phyloP scores from a whole-genome alignment of 2,329 filamentous ascomycete species.

The Hypoxylon sp. region DNA sequence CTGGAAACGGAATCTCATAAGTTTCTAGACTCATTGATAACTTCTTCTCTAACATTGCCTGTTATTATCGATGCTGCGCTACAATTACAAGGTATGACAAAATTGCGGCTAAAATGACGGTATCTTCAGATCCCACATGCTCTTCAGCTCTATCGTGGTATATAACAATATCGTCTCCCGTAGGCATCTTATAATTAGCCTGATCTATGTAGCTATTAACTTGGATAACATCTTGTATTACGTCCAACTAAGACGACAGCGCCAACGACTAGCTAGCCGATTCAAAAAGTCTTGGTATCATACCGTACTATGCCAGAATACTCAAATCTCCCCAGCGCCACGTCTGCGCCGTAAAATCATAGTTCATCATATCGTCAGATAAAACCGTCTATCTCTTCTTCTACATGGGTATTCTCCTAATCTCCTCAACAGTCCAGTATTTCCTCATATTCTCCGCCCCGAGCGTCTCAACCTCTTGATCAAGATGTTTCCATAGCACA shows the following conservation, averaged over 20 bases:
- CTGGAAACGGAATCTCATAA: no score
- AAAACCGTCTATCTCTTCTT: neutral
- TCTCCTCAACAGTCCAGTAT: slow-evolving; percentile 85
- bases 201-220: neutral
- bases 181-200: neutral
- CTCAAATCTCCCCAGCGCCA: neutral
- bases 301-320: neutral
- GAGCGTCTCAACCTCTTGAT: slow-evolving; percentile 84
- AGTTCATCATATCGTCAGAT: neutral
- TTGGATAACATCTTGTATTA: neutral
- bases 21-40: neutral
- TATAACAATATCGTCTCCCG: neutral
- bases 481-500: slow-evolving; percentile 86
- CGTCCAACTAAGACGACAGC: neutral
- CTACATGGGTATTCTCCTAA: slow-evolving; percentile 78
- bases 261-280: neutral
- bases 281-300: slow-evolving; percentile 2
- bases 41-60: neutral
- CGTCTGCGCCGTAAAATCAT: neutral
- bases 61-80: neutral
- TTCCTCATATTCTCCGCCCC: slow-evolving; percentile 89
- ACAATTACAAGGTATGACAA: neutral
- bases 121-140: neutral
- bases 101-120: slow-evolving; percentile 29
- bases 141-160: neutral